Conservation (phyloP, 148 eudicot species). For the Vaccinium macrocarpon region DNA sequence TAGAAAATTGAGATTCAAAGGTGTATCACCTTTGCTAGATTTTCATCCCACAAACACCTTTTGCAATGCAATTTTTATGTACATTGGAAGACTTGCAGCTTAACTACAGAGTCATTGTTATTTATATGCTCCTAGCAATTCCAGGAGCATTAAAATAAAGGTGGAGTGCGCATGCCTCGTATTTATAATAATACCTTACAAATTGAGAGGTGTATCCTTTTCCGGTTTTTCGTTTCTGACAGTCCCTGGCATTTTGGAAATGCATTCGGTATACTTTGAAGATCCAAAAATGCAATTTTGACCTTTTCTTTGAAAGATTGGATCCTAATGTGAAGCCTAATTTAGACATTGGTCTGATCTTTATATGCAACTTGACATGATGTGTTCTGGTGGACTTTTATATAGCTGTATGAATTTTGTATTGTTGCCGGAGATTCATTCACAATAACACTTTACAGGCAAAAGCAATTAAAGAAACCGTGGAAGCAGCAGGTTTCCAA, state of each 20-base stretch:
- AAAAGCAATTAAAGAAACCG: slow-evolving; percentile 66
- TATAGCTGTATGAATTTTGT: not conserved
- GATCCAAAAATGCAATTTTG: not conserved
- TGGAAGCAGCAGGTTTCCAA: slow-evolving; percentile 79
- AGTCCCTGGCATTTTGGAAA: not conserved
- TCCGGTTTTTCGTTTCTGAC: not conserved
- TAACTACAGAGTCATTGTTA: not conserved
- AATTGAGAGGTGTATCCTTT: not conserved
- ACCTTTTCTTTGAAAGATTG: not conserved
- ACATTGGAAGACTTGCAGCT: not conserved
- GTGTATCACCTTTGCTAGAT: not conserved
- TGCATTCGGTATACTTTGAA: not conserved
- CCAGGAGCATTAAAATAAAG: not conserved
- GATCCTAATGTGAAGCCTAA: not conserved
- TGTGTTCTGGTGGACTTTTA: not conserved
- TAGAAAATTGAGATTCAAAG: not conserved
- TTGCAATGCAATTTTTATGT: not conserved
- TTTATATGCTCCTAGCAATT: not conserved
- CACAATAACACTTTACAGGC: slow-evolving; percentile 34
- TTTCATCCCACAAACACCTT: not conserved
- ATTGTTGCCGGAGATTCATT: not conserved
- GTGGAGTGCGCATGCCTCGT: not conserved
- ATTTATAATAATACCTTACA: not conserved
- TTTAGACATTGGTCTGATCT: not conserved
- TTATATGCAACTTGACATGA: not conserved